A percentile compares a stretch with the other conserved stretches of the same genome.
Conservation (phyloP, 2,329 filamentous ascomycete genomes). For the Penicillium sp. region DNA sequence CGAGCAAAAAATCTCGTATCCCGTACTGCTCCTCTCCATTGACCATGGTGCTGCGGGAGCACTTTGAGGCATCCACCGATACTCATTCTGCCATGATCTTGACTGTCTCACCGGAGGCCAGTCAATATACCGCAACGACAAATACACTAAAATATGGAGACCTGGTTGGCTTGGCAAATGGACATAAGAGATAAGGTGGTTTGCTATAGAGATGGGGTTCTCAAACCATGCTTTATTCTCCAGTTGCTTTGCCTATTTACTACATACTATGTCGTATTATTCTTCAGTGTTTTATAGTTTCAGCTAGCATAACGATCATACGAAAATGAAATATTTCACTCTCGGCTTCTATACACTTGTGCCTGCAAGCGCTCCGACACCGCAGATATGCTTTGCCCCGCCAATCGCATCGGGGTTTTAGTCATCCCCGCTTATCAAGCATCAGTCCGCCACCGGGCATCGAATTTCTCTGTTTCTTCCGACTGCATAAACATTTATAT, state of each 20-base stretch:
- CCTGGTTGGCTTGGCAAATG: slow-evolving; percentile 32
- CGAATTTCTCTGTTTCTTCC: slow-evolving; percentile 1
- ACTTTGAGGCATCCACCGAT: slow-evolving; percentile 32
- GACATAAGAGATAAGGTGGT: background rate
- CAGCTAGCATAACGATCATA: background rate
- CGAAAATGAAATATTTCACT: background rate
- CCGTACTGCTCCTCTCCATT: slow-evolving; percentile 44
- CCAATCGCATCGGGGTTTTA: slow-evolving; percentile 4
- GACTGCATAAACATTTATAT: background rate
- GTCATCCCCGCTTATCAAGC: slow-evolving; percentile 13
- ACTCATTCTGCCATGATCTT: slow-evolving; percentile 39
- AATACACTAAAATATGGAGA: slow-evolving; percentile 47
- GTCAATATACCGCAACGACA: slow-evolving; percentile 41
- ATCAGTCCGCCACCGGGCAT: slow-evolving; percentile 21
- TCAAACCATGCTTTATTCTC: background rate
- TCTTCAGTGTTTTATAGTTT: background rate
- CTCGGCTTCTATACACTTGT: background rate
- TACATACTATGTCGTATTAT: background rate
- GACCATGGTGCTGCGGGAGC: slow-evolving; percentile 45
- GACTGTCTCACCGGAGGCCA: slow-evolving; percentile 39
- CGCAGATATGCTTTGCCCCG: slow-evolving; percentile 2
- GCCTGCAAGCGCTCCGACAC: slow-evolving; percentile 41
- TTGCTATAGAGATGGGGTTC: background rate
- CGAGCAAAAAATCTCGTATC: slow-evolving; percentile 34
- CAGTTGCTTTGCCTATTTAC: background rate